Percentiles rank a stretch among this genome's conserved stretches.
Conservation (phyloP, 106 monocot species). For the Apostasia ramifera region DNA sequence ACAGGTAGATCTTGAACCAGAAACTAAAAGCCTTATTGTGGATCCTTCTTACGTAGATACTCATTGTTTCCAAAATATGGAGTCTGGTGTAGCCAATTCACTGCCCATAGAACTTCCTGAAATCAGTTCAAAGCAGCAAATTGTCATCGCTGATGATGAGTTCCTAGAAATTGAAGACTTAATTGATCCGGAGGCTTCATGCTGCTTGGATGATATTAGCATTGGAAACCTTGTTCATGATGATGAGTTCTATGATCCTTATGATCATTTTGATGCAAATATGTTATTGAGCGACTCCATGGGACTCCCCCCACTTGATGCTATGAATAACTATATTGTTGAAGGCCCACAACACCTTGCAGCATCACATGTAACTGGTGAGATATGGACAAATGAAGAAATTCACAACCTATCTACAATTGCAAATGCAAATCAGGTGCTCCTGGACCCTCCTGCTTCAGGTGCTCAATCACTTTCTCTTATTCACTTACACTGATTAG, state of each 20-base stretch:
- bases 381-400: constrained; percentile 37
- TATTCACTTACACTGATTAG: not conserved
- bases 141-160: constrained; percentile 30
- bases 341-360: constrained; percentile 18
- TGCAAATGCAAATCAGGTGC: constrained; percentile 8
- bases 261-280: constrained; percentile 44
- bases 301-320: constrained; percentile 14
- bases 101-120: constrained; percentile 21
- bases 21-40: constrained; percentile 4
- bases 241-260: constrained; percentile 25
- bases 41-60: constrained; percentile 5
- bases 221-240: constrained; percentile 8
- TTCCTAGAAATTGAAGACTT: constrained; percentile 72
- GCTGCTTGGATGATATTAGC: constrained; percentile 10
- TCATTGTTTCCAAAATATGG: not conserved
- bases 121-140: constrained; percentile 8
- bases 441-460: constrained; percentile 17
- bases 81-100: constrained; percentile 1
- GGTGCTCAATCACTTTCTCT: constrained; percentile 30
- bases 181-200: constrained; percentile 13
- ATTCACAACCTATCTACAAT: constrained; percentile 1
- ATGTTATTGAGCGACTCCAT: constrained; percentile 25
- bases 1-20: constrained; percentile 24
- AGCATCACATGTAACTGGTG: constrained; percentile 18
- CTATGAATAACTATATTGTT: constrained; percentile 8